Evolutionary conservation across 2,329 filamentous ascomycete species (phyloP).

Genomic region (Penicillium brevicompactum): DNA sequence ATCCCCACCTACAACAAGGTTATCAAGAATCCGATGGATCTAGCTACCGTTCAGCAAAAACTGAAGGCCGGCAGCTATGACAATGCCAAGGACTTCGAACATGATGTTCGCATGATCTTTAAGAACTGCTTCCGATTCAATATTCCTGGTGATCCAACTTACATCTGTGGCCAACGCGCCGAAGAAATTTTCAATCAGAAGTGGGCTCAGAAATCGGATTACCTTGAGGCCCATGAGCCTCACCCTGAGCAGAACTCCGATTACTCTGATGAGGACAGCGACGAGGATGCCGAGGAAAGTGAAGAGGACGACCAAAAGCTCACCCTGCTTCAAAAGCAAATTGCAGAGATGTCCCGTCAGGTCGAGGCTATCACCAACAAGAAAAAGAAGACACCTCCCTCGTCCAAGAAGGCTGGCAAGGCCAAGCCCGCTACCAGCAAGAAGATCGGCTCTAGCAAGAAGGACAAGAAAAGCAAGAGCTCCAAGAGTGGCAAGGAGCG

Average conservation of each 20-base stretch:
- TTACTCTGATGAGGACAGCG: constrained; percentile 68
- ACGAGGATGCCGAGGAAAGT: constrained; percentile 71
- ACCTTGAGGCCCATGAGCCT: constrained; percentile 74
- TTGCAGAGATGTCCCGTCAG: constrained; percentile 73
- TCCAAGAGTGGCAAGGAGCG: constrained; percentile 57
- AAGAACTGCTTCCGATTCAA: constrained; percentile 94
- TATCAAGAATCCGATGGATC: constrained; percentile 97
- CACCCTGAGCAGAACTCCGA: constrained; percentile 65
- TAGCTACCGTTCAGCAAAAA: constrained; percentile 78
- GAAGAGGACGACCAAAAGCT: constrained; percentile 66
- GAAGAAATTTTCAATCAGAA: constrained; percentile 74
- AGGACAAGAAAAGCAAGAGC: constrained; percentile 48
- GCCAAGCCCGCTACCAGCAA: constrained; percentile 36
- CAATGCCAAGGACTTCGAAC: constrained; percentile 81
- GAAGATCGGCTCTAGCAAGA: constrained; percentile 50
- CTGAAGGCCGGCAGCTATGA: constrained; percentile 77
- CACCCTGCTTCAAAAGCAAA: constrained; percentile 67
- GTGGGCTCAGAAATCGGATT: constrained; percentile 78
- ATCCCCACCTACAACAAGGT: constrained; percentile 92
- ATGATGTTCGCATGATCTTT: constrained; percentile 80
- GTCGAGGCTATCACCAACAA: constrained; percentile 58
- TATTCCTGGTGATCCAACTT: constrained; percentile 72
- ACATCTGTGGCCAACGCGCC: constrained; percentile 69
- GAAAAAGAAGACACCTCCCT: constrained; percentile 61
- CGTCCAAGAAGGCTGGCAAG: constrained; percentile 50